Base-by-base conservation (phyloP, 2,329 filamentous ascomycete species). In the Emydomyces testavorans region DNA sequence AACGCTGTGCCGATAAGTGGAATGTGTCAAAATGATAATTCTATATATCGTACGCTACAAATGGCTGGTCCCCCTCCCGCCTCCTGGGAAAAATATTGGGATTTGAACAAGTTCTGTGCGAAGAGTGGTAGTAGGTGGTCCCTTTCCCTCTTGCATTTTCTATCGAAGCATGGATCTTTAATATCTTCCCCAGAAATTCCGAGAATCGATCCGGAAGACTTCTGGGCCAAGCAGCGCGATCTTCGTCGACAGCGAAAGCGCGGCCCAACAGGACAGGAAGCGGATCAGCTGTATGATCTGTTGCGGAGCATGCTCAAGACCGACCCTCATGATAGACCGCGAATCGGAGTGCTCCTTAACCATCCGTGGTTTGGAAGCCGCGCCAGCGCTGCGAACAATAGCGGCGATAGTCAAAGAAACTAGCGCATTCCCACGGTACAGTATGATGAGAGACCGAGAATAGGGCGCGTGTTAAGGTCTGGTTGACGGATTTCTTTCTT, bases 291-390 rank as follows among this genome's bases (percentile, higher is more conserved):
- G 8, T n/a, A 34, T 34, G 29, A 43, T 35, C 23, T 43, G 40
- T 43, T 43, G n/a, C 34, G 40, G 13, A 35, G 40, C 24, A 43
- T 43, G 40, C 40, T 43, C n/a, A 43, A 21, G 16, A 13, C 34
- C 3, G 4, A 43, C 18, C 40, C 40, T 7, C 16, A 43, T 15
- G 29, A 43, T 16, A 43, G 40, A 16, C 15, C 40, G 5, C 40
- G 23, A 23, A 16, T 34, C 6, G 34, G 18, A 5, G 15, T 18
- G 10, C 11, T 43, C 1, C 26, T 43, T 23, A 13, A 24, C n/a
- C 40, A 34, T 34, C 28, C 28, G 40, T 43, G 28, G 40, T 43
- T 43, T 23, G n/a, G n/a, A n/a, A n/a, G n/a, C n/a, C n/a, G n/a
- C n/a, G n/a, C n/a, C n/a, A n/a, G n/a, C n/a, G n/a, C n/a, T n/a